These are phyloP conservation scores for Alternaria incomplexa DNA, from an alignment of 2,329 filamentous ascomycete genomes.

Conservation along the genomic window DNA sequence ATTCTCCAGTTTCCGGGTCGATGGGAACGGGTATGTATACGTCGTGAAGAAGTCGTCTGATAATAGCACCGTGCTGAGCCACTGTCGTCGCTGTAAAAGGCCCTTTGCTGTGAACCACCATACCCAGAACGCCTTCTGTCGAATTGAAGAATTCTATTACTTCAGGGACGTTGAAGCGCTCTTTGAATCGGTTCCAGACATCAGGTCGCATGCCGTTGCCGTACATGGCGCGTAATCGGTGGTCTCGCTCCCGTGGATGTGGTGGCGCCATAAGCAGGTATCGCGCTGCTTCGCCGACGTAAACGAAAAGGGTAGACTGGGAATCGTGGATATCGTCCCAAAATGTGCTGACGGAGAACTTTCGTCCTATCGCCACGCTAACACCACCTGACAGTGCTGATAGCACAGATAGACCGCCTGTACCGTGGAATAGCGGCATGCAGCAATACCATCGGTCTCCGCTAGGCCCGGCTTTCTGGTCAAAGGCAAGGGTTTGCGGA, in stretches of 20 bases:
- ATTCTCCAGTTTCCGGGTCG: constrained; percentile 70
- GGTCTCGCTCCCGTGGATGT: constrained; percentile 63
- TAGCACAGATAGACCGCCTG: constrained; percentile 66
- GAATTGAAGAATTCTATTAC: constrained; percentile 79
- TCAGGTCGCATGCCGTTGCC: constrained; percentile 72
- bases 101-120: constrained; percentile 60
- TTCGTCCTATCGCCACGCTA: constrained; percentile 66
- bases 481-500: constrained; percentile 41
- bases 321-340: constrained; percentile 74
- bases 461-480: constrained; percentile 44
- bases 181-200: constrained; percentile 68
- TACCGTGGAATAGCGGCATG: constrained; percentile 80
- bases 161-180: constrained; percentile 66
- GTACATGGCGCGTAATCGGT: constrained; percentile 65
- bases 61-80: constrained; percentile 71
- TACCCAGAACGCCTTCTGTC: constrained; percentile 70
- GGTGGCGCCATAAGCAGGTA: constrained; percentile 73
- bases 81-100: constrained; percentile 66
- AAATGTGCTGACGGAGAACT: constrained; percentile 71
- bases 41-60: constrained; percentile 60
- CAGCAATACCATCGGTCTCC: constrained; percentile 73
- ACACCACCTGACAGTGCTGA: constrained; percentile 50
- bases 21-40: constrained; percentile 69
- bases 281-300: constrained; percentile 77
- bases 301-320: constrained; percentile 71